Conservation (phyloP, 106 monocot species). For the Hemerocallis citrina region DNA sequence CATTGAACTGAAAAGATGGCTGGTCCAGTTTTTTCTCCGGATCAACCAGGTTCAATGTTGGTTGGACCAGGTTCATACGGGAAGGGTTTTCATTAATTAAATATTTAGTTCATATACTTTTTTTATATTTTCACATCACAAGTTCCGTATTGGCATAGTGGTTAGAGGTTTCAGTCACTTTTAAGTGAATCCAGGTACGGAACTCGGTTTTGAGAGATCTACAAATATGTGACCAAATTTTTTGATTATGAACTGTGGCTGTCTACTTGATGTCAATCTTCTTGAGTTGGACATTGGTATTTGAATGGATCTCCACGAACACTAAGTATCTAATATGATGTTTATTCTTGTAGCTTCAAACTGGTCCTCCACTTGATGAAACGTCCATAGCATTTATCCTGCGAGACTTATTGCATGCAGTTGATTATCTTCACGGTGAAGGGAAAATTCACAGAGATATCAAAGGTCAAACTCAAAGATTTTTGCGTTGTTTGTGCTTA, state of each 20-base stretch:
- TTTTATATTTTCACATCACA: too few species aligned
- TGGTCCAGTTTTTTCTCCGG: too few species aligned
- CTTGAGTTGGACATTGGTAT: too few species aligned
- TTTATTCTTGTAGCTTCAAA: conserved; percentile 56
- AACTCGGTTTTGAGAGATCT: neutral
- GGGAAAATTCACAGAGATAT: conserved; percentile 98
- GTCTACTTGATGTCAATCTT: neutral
- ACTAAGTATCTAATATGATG: conserved; percentile 1
- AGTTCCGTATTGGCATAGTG: too few species aligned
- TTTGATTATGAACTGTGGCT: too few species aligned
- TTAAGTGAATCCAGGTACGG: neutral
- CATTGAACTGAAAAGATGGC: too few species aligned
- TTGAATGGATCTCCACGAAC: too few species aligned
- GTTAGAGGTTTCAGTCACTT: too few species aligned
- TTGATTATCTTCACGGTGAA: conserved; percentile 95
- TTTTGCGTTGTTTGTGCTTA: neutral
- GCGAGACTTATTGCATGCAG: conserved; percentile 74
- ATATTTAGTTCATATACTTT: too few species aligned
- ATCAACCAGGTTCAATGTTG: too few species aligned
- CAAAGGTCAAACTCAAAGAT: conserved; percentile 53
- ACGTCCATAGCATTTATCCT: conserved; percentile 89
- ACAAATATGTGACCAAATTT: neutral
- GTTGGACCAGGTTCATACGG: too few species aligned
- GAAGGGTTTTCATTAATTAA: too few species aligned
- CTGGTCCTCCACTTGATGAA: conserved; percentile 92